phyloP scores from a whole-genome alignment of 768 basidiomycete genomes.

The Tremella mesenterica region DNA sequence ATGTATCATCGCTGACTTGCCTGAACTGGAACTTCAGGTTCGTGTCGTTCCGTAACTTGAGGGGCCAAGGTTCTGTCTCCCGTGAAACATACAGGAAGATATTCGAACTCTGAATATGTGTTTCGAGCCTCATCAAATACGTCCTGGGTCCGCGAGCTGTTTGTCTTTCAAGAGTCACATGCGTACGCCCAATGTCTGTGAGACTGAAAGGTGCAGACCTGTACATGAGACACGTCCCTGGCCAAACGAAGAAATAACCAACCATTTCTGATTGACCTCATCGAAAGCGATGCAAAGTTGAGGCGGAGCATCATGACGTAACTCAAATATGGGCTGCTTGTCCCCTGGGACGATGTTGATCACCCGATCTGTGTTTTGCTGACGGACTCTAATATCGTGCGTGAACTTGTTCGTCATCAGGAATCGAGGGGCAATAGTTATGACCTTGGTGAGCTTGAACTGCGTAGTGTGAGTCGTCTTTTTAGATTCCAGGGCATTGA shows the following conservation, averaged over 20 bases:
- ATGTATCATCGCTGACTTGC: slow-evolving; percentile 54
- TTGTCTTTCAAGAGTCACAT: slow-evolving; percentile 22
- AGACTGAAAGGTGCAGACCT: slow-evolving; percentile 92
- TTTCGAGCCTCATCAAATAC: slow-evolving; percentile 63
- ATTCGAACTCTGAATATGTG: slow-evolving; percentile 73
- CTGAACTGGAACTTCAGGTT: slow-evolving; percentile 59
- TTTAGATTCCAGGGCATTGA: not conserved
- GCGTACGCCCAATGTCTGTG: slow-evolving; percentile 69
- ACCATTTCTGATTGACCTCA: slow-evolving; percentile 58
- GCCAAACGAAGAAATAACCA: not conserved
- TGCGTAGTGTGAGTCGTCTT: slow-evolving; percentile 12
- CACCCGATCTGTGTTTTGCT: slow-evolving; percentile 63
- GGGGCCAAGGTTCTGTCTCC: slow-evolving; percentile 74
- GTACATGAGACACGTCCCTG: not conserved
- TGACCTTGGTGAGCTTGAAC: slow-evolving; percentile 90
- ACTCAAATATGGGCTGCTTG: slow-evolving; percentile 57
- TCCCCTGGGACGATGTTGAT: slow-evolving; percentile 60
- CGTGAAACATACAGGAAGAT: slow-evolving; percentile 71
- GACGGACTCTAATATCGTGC: slow-evolving; percentile 67
- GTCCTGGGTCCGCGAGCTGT: slow-evolving; percentile 38
- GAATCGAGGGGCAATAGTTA: slow-evolving; percentile 84
- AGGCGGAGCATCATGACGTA: slow-evolving; percentile 56
- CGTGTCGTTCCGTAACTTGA: slow-evolving; percentile 80
- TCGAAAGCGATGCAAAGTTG: slow-evolving; percentile 76
- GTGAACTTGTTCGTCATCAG: slow-evolving; percentile 71